Evolutionary conservation across 257 asterid genomes (phyloP).

Genomic region (Fraxinus pennsylvanica): DNA sequence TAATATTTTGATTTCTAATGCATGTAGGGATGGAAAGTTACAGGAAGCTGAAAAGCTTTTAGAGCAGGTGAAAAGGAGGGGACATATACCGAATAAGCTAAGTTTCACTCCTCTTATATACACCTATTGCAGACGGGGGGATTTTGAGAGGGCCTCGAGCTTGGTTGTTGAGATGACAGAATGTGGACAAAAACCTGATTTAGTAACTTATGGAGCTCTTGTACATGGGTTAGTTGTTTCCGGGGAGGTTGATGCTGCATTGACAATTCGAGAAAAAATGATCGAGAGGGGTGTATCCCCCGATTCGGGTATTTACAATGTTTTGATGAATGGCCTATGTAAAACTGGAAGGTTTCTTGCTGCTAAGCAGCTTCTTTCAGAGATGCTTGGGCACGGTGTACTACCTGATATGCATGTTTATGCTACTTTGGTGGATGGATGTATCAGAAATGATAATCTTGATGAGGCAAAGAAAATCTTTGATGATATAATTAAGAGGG

Average conservation of each 20-base stretch:
- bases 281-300: constrained; percentile 63
- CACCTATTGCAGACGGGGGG: constrained; percentile 52
- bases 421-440: constrained; percentile 86
- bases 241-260: constrained; percentile 77
- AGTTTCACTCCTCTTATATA: constrained; percentile 82
- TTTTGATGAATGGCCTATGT: constrained; percentile 77
- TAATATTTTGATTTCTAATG: constrained; percentile 66
- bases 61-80: constrained; percentile 42
- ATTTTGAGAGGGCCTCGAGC: constrained; percentile 68
- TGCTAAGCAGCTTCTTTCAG: constrained; percentile 63
- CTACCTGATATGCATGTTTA: constrained; percentile 66
- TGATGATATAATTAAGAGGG: constrained; percentile 44
- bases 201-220: constrained; percentile 71
- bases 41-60: constrained; percentile 70
- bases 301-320: constrained; percentile 81
- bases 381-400: constrained; percentile 66
- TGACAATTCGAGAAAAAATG: constrained; percentile 66
- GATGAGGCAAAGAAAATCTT: constrained; percentile 68
- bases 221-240: constrained; percentile 71
- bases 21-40: constrained; percentile 66
- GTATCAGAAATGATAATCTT: constrained; percentile 60
- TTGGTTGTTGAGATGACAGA: constrained; percentile 71
- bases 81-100: constrained; percentile 55
- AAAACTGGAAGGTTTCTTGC: constrained; percentile 53
- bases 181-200: constrained; percentile 71